phyloP scores from a whole-genome alignment of 176 grass and related monocot genomes.

The Avena eriantha region DNA sequence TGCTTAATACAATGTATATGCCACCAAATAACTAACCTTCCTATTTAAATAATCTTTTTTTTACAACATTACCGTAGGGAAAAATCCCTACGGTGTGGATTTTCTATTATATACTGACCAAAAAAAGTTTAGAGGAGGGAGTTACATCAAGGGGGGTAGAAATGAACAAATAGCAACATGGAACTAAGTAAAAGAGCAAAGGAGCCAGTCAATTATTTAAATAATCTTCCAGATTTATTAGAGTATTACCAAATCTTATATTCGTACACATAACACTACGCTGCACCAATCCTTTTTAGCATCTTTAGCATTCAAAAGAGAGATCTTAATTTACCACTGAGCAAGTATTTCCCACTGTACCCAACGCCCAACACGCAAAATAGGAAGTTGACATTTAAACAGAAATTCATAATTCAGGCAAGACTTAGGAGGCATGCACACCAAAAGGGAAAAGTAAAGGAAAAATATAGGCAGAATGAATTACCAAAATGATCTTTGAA shows the following conservation, averaged over 20 bases:
- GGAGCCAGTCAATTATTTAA: not conserved
- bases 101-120: too few species aligned
- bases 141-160: too few species aligned
- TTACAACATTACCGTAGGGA: not conserved
- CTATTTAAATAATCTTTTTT: conserved; percentile 17
- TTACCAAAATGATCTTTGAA: conserved; percentile 83
- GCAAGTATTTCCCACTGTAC: not conserved
- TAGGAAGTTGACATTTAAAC: not conserved
- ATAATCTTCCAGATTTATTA: not conserved
- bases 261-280: not conserved
- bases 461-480: conserved; percentile 32
- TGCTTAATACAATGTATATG: not conserved
- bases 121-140: too few species aligned
- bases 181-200: too few species aligned
- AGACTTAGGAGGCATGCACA: conserved; percentile 5
- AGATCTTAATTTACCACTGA: conserved; percentile 19
- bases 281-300: conserved; percentile 1
- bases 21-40: not conserved
- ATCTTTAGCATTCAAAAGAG: conserved; percentile 34
- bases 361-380: not conserved
- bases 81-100: too few species aligned
- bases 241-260: not conserved
- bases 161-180: too few species aligned
- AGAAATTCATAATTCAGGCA: not conserved
- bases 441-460: conserved; percentile 9